Base-by-base conservation (phyloP, 768 basidiomycete genomes). In the Tricholoma sp. region DNA sequence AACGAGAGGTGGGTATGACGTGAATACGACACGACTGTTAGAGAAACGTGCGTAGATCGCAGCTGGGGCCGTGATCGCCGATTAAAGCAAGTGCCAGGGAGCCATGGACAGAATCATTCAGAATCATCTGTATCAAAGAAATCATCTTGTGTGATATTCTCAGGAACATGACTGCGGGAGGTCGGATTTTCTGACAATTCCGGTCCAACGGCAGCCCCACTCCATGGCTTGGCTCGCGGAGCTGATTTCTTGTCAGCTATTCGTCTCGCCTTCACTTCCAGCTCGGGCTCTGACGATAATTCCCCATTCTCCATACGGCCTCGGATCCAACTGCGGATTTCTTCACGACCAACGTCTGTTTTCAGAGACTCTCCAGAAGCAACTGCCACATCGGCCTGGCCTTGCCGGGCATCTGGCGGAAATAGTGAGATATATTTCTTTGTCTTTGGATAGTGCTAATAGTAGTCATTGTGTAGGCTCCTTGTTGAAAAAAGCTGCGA, bases 341-440 rank as follows among this genome's bases (percentile, higher is more conserved):
- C 80, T 50, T 82, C 77, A 9, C 88, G 68, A 54, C 83, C 77
- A 6, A 83, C 82, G 37, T 69, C 72, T 13, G 66, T 61, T 13
- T 59, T 58, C 28, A 72, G 67, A 15, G 66, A 59, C 17, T 63
- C 59, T 13, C 69, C 63, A 1, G 66, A 50, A 18, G 41, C 54
- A 20, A 64, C 51, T 63, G 66, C 50, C 24, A 24, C 24, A 29
- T 58, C 52, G 2, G 56, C 50, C 41, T 71, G 68, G 15, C 71
- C 74, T 36, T 76, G 69, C 48, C 83, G 77, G 7, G 76, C 70
- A 64, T 85, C 84, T 0, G 88, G 82, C 5, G 94, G 92, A 68
- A 94, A 95, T 28, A 98, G 78, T 1, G 94, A 91, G 31, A 97
- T 83, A 67, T 98, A 97, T 74, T 92, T 95, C 65, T 86, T 82